phyloP scores from a whole-genome alignment of 2,329 filamentous ascomycete genomes.

The Teratosphaeriaceae sp. region DNA sequence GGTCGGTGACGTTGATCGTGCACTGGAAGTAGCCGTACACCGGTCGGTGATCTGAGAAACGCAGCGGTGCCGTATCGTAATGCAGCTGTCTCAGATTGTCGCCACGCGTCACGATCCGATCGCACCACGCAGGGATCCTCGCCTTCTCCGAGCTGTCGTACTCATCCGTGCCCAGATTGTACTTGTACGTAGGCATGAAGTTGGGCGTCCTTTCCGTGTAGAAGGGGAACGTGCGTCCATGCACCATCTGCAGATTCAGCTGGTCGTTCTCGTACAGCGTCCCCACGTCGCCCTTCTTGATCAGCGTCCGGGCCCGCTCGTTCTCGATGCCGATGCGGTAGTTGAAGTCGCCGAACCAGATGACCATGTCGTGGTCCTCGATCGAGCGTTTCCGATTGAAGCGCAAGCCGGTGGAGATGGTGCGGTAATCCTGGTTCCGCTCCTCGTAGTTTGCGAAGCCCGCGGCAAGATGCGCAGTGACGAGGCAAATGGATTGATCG shows the following conservation, averaged over 20 bases:
- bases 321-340: slow-evolving; percentile 85
- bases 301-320: slow-evolving; percentile 68
- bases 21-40: slow-evolving; percentile 88
- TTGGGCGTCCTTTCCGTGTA: slow-evolving; percentile 86
- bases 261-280: slow-evolving; percentile 88
- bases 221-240: slow-evolving; percentile 79
- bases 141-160: slow-evolving; percentile 96
- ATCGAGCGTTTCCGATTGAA: slow-evolving; percentile 90
- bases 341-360: slow-evolving; percentile 98
- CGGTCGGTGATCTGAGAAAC: slow-evolving; percentile 92
- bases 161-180: slow-evolving; percentile 76
- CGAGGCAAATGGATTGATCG: slow-evolving; percentile 87
- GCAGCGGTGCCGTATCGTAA: slow-evolving; percentile 75
- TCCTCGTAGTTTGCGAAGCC: slow-evolving; percentile 97
- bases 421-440: slow-evolving; percentile 85
- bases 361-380: slow-evolving; percentile 82
- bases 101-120: slow-evolving; percentile 84
- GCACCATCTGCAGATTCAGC: slow-evolving; percentile 94
- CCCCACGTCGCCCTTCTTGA: slow-evolving; percentile 66
- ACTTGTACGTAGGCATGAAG: slow-evolving; percentile 94
- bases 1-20: slow-evolving; percentile 72
- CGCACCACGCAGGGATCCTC: slow-evolving; percentile 94
- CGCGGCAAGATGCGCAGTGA: slow-evolving; percentile 92
- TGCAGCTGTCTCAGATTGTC: slow-evolving; percentile 72
- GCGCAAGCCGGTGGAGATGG: slow-evolving; percentile 76